Conservation (phyloP, 129 eudicot genomes). For the Centella asiatica region DNA sequence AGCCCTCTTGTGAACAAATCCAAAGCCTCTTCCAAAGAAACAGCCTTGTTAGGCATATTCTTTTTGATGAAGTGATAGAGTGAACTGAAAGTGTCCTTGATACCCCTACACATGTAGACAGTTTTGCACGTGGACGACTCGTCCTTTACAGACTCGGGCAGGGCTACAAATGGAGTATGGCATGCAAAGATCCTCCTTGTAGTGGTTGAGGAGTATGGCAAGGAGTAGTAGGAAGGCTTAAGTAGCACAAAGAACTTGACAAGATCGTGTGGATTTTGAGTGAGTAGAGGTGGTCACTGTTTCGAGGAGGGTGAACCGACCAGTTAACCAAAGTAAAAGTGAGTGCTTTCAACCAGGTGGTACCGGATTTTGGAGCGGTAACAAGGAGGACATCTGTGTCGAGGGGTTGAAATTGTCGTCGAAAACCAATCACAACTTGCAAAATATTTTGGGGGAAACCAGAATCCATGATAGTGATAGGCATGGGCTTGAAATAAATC, state of each 20-base stretch:
- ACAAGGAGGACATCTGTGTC: slow-evolving; percentile 36
- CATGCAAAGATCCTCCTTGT: too few relatives aligned
- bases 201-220: too few relatives aligned
- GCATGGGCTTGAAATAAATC: slow-evolving; percentile 23
- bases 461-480: slow-evolving; percentile 51
- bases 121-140: too few relatives aligned
- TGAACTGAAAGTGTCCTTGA: too few relatives aligned
- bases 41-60: too few relatives aligned
- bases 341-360: slow-evolving; percentile 49
- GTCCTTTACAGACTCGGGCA: too few relatives aligned
- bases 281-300: too few relatives aligned
- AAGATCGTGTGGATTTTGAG: slow-evolving; percentile 21
- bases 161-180: too few relatives aligned
- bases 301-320: neutral
- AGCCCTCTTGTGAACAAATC: neutral
- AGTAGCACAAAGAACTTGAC: too few relatives aligned
- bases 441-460: slow-evolving; percentile 30
- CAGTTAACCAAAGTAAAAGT: slow-evolving; percentile 25
- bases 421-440: slow-evolving; percentile 37
- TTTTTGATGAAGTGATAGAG: too few relatives aligned
- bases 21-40: neutral
- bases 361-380: slow-evolving; percentile 50
- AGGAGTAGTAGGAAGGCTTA: too few relatives aligned
- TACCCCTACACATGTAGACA: too few relatives aligned
- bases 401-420: slow-evolving; percentile 32